Conservation (phyloP, 2,329 filamentous ascomycete species). For the Verticillium longisporum region DNA sequence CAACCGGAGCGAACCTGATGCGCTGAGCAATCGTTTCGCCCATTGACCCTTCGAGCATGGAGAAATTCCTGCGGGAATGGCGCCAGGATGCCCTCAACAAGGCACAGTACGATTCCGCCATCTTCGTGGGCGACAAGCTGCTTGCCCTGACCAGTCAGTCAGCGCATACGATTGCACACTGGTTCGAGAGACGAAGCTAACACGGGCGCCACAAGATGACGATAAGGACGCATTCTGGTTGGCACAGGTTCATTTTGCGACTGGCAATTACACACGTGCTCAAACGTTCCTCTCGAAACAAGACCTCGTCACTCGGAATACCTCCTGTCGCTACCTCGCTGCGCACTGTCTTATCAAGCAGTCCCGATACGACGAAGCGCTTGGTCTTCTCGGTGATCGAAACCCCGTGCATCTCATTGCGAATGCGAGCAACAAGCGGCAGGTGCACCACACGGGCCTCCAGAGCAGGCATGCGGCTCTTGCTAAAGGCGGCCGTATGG, state of each 20-base stretch:
- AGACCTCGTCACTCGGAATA: constrained; percentile 72
- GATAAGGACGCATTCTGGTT: constrained; percentile 96
- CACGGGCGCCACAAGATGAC: constrained; percentile 52
- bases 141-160: constrained; percentile 80
- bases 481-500: neutral
- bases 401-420: constrained; percentile 80
- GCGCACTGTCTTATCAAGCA: constrained; percentile 94
- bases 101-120: constrained; percentile 92
- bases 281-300: constrained; percentile 79
- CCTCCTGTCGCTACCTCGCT: constrained; percentile 86
- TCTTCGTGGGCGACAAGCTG: constrained; percentile 96
- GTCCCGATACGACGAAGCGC: constrained; percentile 80
- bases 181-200: constrained; percentile 4
- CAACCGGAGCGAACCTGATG: neutral
- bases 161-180: neutral
- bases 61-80: constrained; percentile 90
- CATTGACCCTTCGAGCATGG: constrained; percentile 49
- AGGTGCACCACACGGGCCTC: constrained; percentile 58
- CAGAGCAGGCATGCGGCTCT: constrained; percentile 25
- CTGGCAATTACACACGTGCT: constrained; percentile 89
- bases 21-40: neutral
- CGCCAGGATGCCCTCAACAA: constrained; percentile 92
- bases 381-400: constrained; percentile 79
- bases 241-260: constrained; percentile 95
- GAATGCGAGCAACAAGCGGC: constrained; percentile 57